Evolutionary conservation across 768 basidiomycete species (phyloP), one percentile per base, ranked within the genome.

Genomic region (Lyophyllum semitale): DNA sequence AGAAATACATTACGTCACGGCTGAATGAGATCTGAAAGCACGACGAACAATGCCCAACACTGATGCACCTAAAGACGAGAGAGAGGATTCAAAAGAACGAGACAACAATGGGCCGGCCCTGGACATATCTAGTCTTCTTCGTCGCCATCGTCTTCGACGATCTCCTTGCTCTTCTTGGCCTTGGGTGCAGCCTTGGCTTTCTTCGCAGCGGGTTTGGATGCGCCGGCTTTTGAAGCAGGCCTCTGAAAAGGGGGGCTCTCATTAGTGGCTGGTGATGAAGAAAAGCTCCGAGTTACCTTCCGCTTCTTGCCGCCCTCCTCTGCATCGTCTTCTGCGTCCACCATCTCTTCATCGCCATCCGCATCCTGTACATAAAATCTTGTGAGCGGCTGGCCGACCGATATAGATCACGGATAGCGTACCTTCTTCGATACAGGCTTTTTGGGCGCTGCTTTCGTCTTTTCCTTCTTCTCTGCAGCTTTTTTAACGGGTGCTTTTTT

Each of bases 241-340:
- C 75, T 76, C 79, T 82, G 57, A 22, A 25, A 32, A 25, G 42
- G 29, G 32, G 25, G 45, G 20, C 41, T 42, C 27, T 15, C 49
- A 26, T 42, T n/a, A 46, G 27, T 51, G 35, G 18, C 40, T 29
- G 66, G 53, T 53, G 9, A 29, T 41, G 3, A 33, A 33, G 44
- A 26, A 25, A 18, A 41, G 35, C 44, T 12, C 3, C 41, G 12
- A 8, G 17, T 37, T 62, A 85, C 88, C 84, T 90, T 88, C 72
- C 87, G 85, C 73, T 91, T 92, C 76, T 85, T 89, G 63, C 70
- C 72, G 52, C 65, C 66, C 67, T 69, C 60, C 1, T 77, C 79
- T n/a, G 66, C 76, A 15, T 73, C 78, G 7, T 69, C 69, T 23
- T 76, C 70, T 1, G 70, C 68, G 18, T 72, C 72, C 25, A 56